These are phyloP conservation scores for Fusarium sambucinum DNA, from an alignment of 2,329 filamentous ascomycete genomes.

Conservation along the genomic window DNA sequence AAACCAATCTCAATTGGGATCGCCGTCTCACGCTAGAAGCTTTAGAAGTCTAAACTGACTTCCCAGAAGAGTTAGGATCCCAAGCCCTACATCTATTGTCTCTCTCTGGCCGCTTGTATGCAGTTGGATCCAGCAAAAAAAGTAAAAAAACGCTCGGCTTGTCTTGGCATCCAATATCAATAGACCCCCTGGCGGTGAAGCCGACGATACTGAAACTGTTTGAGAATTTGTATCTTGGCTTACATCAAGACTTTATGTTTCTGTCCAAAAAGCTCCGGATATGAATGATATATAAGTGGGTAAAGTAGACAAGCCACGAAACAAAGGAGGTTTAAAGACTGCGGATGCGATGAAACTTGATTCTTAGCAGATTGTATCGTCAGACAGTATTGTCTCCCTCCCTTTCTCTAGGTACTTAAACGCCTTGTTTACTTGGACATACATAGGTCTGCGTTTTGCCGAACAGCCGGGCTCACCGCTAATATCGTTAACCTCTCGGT, in stretches of 20 bases:
- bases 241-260: slow-evolving; percentile 2
- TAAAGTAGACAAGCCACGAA: neutral
- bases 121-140: slow-evolving; percentile 1
- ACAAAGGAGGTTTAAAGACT: neutral
- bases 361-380: neutral
- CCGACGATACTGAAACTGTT: slow-evolving; percentile 11
- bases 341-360: neutral
- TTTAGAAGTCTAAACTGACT: slow-evolving; percentile 26
- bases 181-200: slow-evolving; percentile 13
- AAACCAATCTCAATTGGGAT: slow-evolving; percentile 24
- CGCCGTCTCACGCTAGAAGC: slow-evolving; percentile 44
- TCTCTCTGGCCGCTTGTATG: neutral
- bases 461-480: neutral
- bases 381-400: neutral
- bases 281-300: neutral
- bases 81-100: neutral
- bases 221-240: slow-evolving; percentile 11
- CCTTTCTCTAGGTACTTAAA: neutral
- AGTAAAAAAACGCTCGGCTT: neutral
- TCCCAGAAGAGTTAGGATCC: slow-evolving; percentile 29
- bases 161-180: neutral
- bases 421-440: neutral
- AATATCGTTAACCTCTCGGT: neutral
- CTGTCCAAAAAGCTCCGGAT: neutral
- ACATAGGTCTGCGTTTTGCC: neutral